Evolutionary conservation across 768 basidiomycete genomes (phyloP).

Genomic region (Glaciozyma antarctica): DNA sequence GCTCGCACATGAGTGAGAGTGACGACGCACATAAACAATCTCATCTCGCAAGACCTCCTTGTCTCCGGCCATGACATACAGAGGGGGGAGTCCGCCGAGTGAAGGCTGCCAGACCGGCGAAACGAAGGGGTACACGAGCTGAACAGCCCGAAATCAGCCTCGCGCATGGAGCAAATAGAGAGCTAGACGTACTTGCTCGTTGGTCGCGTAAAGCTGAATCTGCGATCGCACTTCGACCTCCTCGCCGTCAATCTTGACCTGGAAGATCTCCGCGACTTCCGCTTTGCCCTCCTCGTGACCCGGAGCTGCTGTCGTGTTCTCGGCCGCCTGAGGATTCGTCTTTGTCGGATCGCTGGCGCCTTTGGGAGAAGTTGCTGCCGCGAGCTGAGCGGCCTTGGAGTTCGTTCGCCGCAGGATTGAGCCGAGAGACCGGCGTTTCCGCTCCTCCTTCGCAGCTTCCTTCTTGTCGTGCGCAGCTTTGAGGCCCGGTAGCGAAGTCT

Average conservation of each 20-base stretch:
- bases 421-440: neutral
- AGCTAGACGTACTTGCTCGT: constrained; percentile 48
- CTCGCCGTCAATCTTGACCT: constrained; percentile 39
- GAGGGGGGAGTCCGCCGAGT: constrained; percentile 80
- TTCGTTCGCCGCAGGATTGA: constrained; percentile 7
- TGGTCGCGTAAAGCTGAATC: constrained; percentile 77
- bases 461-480: constrained; percentile 9
- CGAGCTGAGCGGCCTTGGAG: constrained; percentile 19
- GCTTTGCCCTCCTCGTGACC: constrained; percentile 9
- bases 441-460: neutral
- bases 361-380: neutral
- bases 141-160: neutral
- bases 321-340: constrained; percentile 10
- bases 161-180: constrained; percentile 34
- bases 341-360: constrained; percentile 4
- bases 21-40: constrained; percentile 59
- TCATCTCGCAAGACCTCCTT: constrained; percentile 89
- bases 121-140: constrained; percentile 63
- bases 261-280: constrained; percentile 19
- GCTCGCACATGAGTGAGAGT: neutral
- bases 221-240: constrained; percentile 39
- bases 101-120: constrained; percentile 62
- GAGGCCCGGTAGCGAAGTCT: constrained; percentile 19
- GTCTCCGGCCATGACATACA: constrained; percentile 71
- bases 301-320: neutral